These are phyloP conservation scores for Penicillium egyptiacum DNA, from an alignment of 495 filamentous ascomycete species.

Conservation along the genomic window DNA sequence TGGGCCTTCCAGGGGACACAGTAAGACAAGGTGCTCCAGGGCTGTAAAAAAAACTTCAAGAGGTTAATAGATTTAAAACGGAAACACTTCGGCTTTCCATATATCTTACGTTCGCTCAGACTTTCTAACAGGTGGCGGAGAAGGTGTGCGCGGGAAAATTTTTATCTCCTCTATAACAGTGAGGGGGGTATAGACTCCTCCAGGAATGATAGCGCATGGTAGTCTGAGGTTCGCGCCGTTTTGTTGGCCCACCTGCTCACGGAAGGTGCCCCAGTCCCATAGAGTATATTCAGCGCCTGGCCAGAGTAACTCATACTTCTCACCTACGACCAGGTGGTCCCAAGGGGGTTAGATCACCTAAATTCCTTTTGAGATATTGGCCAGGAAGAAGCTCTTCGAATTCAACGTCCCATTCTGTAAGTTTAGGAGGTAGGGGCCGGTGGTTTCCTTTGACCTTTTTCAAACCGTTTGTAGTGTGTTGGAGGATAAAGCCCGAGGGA, in stretches of 20 bases:
- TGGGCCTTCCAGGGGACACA: conserved; percentile 2
- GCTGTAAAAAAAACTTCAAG: neutral
- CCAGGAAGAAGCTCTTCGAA: conserved; percentile 1
- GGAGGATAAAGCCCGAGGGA: conserved; percentile 8
- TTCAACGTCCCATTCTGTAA: neutral
- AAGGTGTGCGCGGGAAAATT: neutral
- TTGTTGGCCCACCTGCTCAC: conserved; percentile 8
- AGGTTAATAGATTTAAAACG: neutral
- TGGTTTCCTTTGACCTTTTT: conserved; percentile 4
- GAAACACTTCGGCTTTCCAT: neutral
- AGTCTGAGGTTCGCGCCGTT: conserved; percentile 1
- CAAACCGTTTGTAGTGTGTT: conserved; percentile 4
- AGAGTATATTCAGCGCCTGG: conserved; percentile 16
- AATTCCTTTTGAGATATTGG: neutral
- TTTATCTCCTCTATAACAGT: neutral
- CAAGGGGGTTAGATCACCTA: neutral
- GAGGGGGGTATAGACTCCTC: neutral
- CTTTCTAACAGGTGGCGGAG: neutral
- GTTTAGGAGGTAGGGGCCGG: neutral
- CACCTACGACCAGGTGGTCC: conserved; percentile 11
- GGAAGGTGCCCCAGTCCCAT: conserved; percentile 15
- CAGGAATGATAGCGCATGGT: neutral
- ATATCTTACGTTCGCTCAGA: neutral
- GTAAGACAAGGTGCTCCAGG: neutral
- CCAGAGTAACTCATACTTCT: conserved; percentile 16